These are phyloP conservation scores for Serendipita sp. DNA, from an alignment of 768 basidiomycete genomes.

Conservation along the genomic window DNA sequence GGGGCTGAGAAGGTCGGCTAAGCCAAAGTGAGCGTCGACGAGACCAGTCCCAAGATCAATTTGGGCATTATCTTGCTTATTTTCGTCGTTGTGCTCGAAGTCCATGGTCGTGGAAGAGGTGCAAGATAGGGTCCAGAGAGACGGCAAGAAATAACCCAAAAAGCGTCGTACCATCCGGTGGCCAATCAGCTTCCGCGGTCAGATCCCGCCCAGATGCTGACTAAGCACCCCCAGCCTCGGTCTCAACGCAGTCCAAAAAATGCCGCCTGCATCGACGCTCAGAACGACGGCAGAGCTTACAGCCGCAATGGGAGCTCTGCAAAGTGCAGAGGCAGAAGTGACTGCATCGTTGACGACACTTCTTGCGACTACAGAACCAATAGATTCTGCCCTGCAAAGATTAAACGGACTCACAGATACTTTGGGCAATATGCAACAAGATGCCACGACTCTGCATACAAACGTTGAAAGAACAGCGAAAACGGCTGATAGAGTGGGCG, in stretches of 20 bases:
- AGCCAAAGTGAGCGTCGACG: neutral
- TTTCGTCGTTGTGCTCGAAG: neutral
- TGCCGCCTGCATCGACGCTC: neutral
- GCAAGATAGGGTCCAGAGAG: neutral
- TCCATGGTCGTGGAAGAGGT: neutral
- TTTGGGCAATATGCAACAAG: conserved; percentile 43
- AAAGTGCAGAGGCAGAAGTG: conserved; percentile 62
- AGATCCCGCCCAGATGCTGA: too few species aligned
- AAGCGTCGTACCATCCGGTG: too few species aligned
- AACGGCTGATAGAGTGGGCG: conserved; percentile 81
- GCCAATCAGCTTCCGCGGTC: too few species aligned
- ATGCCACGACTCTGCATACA: conserved; percentile 35
- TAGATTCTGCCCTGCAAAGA: conserved; percentile 41
- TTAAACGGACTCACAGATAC: conserved; percentile 43
- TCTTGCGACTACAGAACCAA: conserved; percentile 49
- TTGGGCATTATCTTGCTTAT: neutral
- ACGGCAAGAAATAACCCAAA: too few species aligned
- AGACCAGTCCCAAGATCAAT: neutral
- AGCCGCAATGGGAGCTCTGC: conserved; percentile 26
- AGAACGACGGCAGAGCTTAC: neutral
- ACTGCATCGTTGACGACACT: conserved; percentile 56
- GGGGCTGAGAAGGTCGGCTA: neutral
- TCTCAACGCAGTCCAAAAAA: neutral
- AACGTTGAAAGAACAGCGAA: conserved; percentile 57
- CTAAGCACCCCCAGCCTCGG: neutral